Conservation (phyloP, 768 basidiomycete genomes). For the Pleurotus cornucopiae region DNA sequence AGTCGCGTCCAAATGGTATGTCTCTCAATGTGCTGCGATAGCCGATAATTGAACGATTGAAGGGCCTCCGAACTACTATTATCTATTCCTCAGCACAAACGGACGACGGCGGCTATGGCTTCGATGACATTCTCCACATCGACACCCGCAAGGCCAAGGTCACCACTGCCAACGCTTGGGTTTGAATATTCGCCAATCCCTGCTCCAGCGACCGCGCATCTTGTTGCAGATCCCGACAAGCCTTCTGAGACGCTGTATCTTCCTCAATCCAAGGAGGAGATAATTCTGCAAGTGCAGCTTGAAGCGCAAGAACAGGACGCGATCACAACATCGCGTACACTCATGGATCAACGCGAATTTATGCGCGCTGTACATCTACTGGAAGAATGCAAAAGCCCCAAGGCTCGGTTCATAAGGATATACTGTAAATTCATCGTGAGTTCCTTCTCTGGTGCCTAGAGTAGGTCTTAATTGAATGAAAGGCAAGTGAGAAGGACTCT, state of each 20-base stretch:
- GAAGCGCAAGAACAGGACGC: slow-evolving; percentile 67
- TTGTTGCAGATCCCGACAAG: slow-evolving; percentile 20
- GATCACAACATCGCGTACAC: slow-evolving; percentile 68
- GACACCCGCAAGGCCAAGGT: slow-evolving; percentile 48
- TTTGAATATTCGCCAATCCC: slow-evolving; percentile 34
- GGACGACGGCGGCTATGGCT: slow-evolving; percentile 21
- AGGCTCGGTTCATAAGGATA: slow-evolving; percentile 69
- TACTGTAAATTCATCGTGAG: slow-evolving; percentile 88
- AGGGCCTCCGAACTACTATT: slow-evolving; percentile 80
- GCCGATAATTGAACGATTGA: slow-evolving; percentile 4
- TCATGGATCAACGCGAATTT: slow-evolving; percentile 76
- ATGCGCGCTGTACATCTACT: slow-evolving; percentile 67
- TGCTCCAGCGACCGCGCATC: slow-evolving; percentile 21
- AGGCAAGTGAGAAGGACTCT: slow-evolving; percentile 84
- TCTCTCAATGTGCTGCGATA: slow-evolving; percentile 11
- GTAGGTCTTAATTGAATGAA: slow-evolving; percentile 7
- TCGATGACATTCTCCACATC: slow-evolving; percentile 48
- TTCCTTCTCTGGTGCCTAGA: slow-evolving; percentile 12
- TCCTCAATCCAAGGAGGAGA: slow-evolving; percentile 26
- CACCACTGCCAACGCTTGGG: slow-evolving; percentile 31
- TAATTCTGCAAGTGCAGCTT: slow-evolving; percentile 36
- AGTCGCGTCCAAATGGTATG: slow-evolving; percentile 76
- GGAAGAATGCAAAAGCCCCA: slow-evolving; percentile 59
- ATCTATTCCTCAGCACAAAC: slow-evolving; percentile 48
- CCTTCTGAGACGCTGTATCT: slow-evolving; percentile 31